These are phyloP conservation scores for Berkeleyomyces rouxiae DNA, from an alignment of 2,329 filamentous ascomycete species.

Conservation along the genomic window DNA sequence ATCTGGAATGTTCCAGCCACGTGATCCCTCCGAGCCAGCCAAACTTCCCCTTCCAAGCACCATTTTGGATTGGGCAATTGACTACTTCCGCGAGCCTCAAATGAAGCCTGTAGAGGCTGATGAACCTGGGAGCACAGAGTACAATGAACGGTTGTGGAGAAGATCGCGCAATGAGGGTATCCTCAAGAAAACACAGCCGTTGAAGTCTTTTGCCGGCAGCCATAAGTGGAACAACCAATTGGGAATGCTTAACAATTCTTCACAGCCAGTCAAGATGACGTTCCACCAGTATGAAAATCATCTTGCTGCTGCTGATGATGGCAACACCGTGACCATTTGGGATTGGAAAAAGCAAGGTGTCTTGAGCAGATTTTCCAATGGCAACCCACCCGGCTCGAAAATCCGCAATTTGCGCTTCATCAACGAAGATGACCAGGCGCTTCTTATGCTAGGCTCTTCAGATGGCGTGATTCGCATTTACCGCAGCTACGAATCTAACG, in stretches of 20 bases:
- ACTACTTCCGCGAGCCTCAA: constrained; percentile 94
- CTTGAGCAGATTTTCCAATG: constrained; percentile 79
- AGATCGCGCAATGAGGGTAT: constrained; percentile 85
- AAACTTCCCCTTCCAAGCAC: constrained; percentile 61
- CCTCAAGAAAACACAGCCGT: constrained; percentile 77
- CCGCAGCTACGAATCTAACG: constrained; percentile 69
- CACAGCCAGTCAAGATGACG: constrained; percentile 80
- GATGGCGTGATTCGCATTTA: constrained; percentile 91
- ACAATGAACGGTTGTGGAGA: constrained; percentile 88
- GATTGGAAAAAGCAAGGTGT: constrained; percentile 70
- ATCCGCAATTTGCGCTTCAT: constrained; percentile 95
- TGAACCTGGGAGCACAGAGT: constrained; percentile 88
- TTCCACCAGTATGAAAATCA: constrained; percentile 98
- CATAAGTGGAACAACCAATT: constrained; percentile 75
- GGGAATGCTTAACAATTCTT: constrained; percentile 73
- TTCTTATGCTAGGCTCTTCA: constrained; percentile 86
- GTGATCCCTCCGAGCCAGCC: constrained; percentile 41
- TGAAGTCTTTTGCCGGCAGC: constrained; percentile 73
- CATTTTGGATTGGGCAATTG: constrained; percentile 90
- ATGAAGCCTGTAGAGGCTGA: constrained; percentile 95
- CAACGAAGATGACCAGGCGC: constrained; percentile 92
- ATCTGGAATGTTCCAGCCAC: constrained; percentile 56
- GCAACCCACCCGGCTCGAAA: constrained; percentile 75
- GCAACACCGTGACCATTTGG: constrained; percentile 81
- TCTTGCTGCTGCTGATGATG: constrained; percentile 80